Percentiles rank a stretch among this genome's conserved stretches.
Conservation (phyloP, 345 rosid genomes). For the Boechera divaricarpa region DNA sequence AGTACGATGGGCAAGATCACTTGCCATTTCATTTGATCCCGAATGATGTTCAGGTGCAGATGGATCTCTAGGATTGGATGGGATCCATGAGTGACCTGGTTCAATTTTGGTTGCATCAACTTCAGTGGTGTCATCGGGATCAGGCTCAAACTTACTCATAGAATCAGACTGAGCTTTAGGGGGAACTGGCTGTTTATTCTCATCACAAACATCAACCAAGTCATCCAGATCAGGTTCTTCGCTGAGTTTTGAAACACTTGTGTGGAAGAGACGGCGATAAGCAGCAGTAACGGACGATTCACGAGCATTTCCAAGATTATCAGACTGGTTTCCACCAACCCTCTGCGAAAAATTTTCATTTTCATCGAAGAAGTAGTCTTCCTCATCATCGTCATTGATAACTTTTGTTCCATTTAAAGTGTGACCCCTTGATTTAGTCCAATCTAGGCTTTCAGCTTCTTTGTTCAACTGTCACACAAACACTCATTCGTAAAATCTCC, state of each 20-base stretch:
- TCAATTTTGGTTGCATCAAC: conserved; percentile 20
- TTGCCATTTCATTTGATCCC: conserved; percentile 25
- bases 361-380: conserved; percentile 49
- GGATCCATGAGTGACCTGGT: conserved; percentile 36
- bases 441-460: conserved; percentile 85
- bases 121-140: conserved; percentile 49
- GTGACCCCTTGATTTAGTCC: conserved; percentile 87
- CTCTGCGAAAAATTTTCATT: conserved; percentile 48
- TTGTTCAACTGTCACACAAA: conserved; percentile 66
- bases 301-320: conserved; percentile 66
- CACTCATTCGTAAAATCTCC: conserved; percentile 1
- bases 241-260: conserved; percentile 48
- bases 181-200: conserved; percentile 18
- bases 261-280: conserved; percentile 57
- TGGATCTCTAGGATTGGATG: conserved; percentile 4
- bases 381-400: conserved; percentile 51
- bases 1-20: conserved; percentile 27
- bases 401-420: conserved; percentile 55
- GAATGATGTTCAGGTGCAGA: conserved; percentile 17
- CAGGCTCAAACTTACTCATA: conserved; percentile 53
- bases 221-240: conserved; percentile 75
- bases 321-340: conserved; percentile 72
- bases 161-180: conserved; percentile 30
- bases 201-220: conserved; percentile 39
- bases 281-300: conserved; percentile 92